Evolutionary conservation across 441 rosid species (phyloP), one percentile per base, ranked within the genome.

Genomic region (Erodium moschatum): DNA sequence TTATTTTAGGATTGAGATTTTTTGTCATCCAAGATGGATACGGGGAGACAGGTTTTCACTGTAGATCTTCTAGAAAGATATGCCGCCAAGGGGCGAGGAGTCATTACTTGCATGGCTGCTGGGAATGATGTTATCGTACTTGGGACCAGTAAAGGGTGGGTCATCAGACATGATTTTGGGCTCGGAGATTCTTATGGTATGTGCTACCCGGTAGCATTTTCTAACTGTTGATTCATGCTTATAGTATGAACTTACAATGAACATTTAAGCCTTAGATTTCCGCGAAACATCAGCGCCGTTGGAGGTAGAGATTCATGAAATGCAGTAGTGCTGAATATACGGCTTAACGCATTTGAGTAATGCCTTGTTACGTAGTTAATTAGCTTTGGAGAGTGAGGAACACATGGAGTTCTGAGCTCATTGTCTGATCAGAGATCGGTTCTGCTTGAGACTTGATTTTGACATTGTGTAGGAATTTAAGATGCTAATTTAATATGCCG

Each of bases 141-240:
- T 3, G 99, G 98, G 70, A 95, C 99, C 20, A 90, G 98, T 76
- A 90, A 85, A 77, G 98, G 98, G 33, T 95, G 98, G 98, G 83
- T 95, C 54, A 87, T 95, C 67, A 76, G 97, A 21, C 91, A 95
- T 75, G 98, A 95, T 78, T 95, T 95, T 60, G 89, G 97, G 29
- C 86, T 85, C 65, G 98, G 97, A 4, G 88, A 83, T 77, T 87
- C 96, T 73, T 72, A 52, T 66, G 95, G 91, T 87, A 74, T 65
- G 64, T 29, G 38, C 29, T 24, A 7, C 24, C 21, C 2, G 1
- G 65, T 27, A 61, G 12, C 13, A 21, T 4, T 9, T 61, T 12
- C 1, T 24, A 21, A 24, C 65, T 61, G 35, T 61, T 24, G 16
- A 24, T 61, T 61, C 24, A 21, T 29, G 9, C 16, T 61, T 21